phyloP scores from a whole-genome alignment of 2,329 filamentous ascomycete genomes.

The Neofusicoccum cordaticola region DNA sequence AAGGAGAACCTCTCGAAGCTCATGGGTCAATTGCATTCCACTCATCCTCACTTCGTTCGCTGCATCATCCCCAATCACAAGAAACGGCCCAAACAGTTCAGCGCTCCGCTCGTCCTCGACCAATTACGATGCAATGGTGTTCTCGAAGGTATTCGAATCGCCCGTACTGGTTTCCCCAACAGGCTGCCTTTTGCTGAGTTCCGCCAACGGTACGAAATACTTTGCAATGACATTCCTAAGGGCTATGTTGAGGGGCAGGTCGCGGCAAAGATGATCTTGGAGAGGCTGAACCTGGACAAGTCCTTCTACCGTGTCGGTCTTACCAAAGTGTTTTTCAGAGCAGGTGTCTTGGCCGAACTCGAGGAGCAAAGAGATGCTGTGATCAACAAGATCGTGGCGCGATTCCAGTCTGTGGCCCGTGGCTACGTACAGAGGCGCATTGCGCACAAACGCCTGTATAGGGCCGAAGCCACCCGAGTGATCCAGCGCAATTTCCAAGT shows the following conservation, averaged over 20 bases:
- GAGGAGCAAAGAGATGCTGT: slow-evolving; percentile 93
- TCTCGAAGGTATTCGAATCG: slow-evolving; percentile 96
- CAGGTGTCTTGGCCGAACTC: slow-evolving; percentile 90
- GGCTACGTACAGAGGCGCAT: slow-evolving; percentile 86
- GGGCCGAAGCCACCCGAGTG: slow-evolving; percentile 89
- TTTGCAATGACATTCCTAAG: slow-evolving; percentile 81
- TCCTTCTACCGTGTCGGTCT: slow-evolving; percentile 88
- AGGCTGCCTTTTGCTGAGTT: slow-evolving; percentile 90
- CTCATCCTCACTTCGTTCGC: slow-evolving; percentile 95
- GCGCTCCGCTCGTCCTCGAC: slow-evolving; percentile 87
- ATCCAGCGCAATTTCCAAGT: slow-evolving; percentile 93
- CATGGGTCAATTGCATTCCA: slow-evolving; percentile 91
- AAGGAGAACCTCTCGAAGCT: slow-evolving; percentile 97
- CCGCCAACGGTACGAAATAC: slow-evolving; percentile 89
- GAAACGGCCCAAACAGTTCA: slow-evolving; percentile 90
- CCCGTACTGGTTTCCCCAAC: slow-evolving; percentile 94
- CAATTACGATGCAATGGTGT: slow-evolving; percentile 99
- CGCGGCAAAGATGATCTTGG: slow-evolving; percentile 80
- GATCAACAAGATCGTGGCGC: slow-evolving; percentile 89
- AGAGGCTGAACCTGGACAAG: slow-evolving; percentile 80
- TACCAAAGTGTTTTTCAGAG: slow-evolving; percentile 97
- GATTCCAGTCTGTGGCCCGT: slow-evolving; percentile 87
- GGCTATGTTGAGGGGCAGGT: slow-evolving; percentile 88
- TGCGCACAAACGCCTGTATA: slow-evolving; percentile 89
- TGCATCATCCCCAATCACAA: slow-evolving; percentile 98